These are phyloP conservation scores for Larix kaempferi DNA, from an alignment of 75 land plant species.

Conservation along the genomic window DNA sequence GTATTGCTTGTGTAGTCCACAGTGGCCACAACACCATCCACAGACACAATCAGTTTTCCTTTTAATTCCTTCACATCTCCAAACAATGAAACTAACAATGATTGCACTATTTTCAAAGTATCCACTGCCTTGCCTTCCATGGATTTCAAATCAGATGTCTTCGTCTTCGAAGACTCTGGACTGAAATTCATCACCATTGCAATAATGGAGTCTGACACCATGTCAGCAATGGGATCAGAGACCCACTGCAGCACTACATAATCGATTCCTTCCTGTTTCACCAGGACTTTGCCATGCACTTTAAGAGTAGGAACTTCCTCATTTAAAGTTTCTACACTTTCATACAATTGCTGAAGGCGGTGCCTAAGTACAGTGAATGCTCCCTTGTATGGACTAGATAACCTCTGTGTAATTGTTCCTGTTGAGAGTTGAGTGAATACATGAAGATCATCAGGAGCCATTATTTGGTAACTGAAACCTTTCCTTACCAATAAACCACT, in stretches of 20 bases:
- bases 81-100: slow-evolving; percentile 81
- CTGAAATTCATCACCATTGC: slow-evolving; percentile 82
- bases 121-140: slow-evolving; percentile 52
- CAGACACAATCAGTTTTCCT: slow-evolving; percentile 65
- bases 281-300: slow-evolving; percentile 78
- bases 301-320: slow-evolving; percentile 59
- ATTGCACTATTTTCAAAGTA: slow-evolving; percentile 62
- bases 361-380: slow-evolving; percentile 75
- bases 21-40: slow-evolving; percentile 83
- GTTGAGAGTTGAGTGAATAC: slow-evolving; percentile 92
- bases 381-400: slow-evolving; percentile 85
- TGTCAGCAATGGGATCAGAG: slow-evolving; percentile 92
- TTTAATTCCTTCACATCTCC: slow-evolving; percentile 87
- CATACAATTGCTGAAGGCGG: slow-evolving; percentile 84
- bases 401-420: slow-evolving; percentile 80
- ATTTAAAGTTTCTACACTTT: slow-evolving; percentile 64
- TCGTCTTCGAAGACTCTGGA: slow-evolving; percentile 54
- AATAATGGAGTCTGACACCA: slow-evolving; percentile 97
- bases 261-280: slow-evolving; percentile 76
- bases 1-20: slow-evolving; percentile 69
- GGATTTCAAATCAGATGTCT: slow-evolving; percentile 25
- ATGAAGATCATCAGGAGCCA: slow-evolving; percentile 98
- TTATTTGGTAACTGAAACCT: slow-evolving; percentile 94
- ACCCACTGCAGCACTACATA: slow-evolving; percentile 82
- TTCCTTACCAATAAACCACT: slow-evolving; percentile 90